These are phyloP conservation scores for Tillandsia leiboldiana DNA, from an alignment of 176 grass and related monocot species.

Conservation along the genomic window DNA sequence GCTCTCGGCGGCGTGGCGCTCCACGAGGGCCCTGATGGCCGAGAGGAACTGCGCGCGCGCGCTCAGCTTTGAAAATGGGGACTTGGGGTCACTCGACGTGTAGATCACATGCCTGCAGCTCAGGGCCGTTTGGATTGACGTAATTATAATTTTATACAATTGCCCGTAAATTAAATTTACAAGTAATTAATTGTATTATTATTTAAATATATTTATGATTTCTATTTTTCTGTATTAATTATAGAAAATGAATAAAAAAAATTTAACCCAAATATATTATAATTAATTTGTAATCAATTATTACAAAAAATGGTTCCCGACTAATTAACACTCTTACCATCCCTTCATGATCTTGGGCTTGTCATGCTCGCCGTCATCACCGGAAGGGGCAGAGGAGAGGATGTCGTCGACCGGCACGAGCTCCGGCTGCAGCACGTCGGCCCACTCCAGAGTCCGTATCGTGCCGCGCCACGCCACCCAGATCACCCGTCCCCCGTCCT, in stretches of 20 bases:
- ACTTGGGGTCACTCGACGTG: constrained; percentile 48
- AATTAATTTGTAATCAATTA: too few species aligned
- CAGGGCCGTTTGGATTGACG: too few species aligned
- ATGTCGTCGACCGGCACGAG: constrained; percentile 44
- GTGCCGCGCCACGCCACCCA: constrained; percentile 71
- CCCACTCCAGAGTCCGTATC: constrained; percentile 73
- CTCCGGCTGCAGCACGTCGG: constrained; percentile 50
- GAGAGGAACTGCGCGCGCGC: constrained; percentile 57
- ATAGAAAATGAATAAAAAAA: too few species aligned
- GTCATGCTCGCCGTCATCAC: neutral
- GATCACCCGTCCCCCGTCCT: constrained; percentile 62
- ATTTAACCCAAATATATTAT: too few species aligned
- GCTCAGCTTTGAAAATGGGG: constrained; percentile 49
- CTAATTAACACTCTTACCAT: constrained; percentile 19
- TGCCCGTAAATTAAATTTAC: too few species aligned
- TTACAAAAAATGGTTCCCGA: too few species aligned
- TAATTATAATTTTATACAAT: too few species aligned
- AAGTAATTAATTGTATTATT: too few species aligned
- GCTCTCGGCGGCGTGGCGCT: constrained; percentile 35
- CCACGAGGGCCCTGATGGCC: constrained; percentile 46
- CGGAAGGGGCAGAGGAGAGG: constrained; percentile 23
- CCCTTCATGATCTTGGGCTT: constrained; percentile 64
- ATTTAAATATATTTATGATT: too few species aligned
- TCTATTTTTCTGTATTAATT: too few species aligned
- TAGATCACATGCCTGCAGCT: constrained; percentile 37